A percentile compares a stretch with the other conserved stretches of the same genome.
These are phyloP conservation scores for Symbiodinium natans DNA, from an alignment of 73 alveolate genomes.

Conservation along the genomic window DNA sequence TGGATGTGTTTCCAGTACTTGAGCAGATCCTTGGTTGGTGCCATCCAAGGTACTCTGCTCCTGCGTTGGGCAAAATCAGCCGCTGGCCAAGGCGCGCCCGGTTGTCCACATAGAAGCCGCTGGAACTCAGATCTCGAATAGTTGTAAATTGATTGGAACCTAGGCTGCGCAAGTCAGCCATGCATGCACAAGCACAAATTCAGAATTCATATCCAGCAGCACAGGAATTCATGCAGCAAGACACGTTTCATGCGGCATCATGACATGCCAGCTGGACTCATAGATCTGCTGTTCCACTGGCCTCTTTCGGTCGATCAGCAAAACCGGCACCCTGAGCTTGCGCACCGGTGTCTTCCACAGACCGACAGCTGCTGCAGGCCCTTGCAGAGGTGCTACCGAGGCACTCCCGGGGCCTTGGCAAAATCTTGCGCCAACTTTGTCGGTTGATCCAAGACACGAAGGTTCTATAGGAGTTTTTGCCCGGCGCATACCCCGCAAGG, in stretches of 20 bases:
- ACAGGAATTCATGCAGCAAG: no score
- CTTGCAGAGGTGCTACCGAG: not conserved
- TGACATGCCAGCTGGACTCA: not conserved
- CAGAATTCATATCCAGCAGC: not conserved
- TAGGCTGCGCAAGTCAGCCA: not conserved
- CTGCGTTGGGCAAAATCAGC: no score
- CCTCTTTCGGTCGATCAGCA: not conserved
- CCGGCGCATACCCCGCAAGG: not conserved
- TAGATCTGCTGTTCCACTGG: not conserved
- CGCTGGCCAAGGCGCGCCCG: not conserved
- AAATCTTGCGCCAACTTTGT: not conserved
- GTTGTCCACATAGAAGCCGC: not conserved
- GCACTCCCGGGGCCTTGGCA: not conserved
- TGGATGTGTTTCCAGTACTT: not conserved
- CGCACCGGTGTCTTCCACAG: no score
- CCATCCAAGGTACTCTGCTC: no score
- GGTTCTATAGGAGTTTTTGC: not conserved
- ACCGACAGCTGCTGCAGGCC: no score
- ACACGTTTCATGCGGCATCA: not conserved
- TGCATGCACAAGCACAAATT: not conserved
- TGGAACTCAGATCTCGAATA: not conserved
- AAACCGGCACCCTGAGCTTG: not conserved
- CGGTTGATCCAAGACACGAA: not conserved
- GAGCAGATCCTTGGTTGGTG: no score
- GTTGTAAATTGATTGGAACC: not conserved